phyloP scores from a whole-genome alignment of 2,329 filamentous ascomycete species.

The Biscogniauxia marginata region DNA sequence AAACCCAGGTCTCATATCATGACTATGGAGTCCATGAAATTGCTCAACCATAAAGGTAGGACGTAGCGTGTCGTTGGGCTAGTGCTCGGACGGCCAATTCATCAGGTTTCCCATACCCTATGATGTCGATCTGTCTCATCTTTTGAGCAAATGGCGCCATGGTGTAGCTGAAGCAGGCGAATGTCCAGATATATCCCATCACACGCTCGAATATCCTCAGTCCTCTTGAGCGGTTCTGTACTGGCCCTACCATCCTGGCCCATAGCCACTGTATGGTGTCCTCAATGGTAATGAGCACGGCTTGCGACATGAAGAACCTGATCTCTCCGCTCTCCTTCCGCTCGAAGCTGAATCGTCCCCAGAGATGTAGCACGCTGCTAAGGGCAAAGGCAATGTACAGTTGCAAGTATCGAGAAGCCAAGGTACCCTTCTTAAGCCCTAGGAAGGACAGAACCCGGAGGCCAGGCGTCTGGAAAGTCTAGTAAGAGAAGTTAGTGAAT shows the following conservation, averaged over 20 bases:
- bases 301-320: slow-evolving; percentile 19
- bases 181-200: slow-evolving; percentile 13
- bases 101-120: not conserved
- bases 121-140: not conserved
- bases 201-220: slow-evolving; percentile 6
- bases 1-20: too few relatives aligned
- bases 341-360: slow-evolving; percentile 7
- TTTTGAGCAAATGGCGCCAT: slow-evolving; percentile 4
- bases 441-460: slow-evolving; percentile 9
- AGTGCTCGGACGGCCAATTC: not conserved
- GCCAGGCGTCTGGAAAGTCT: slow-evolving; percentile 11
- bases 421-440: slow-evolving; percentile 12
- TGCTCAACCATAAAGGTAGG: not conserved
- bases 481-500: not conserved
- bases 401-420: slow-evolving; percentile 18
- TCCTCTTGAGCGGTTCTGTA: not conserved
- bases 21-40: too few relatives aligned
- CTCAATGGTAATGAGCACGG: slow-evolving; percentile 18
- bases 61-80: not conserved
- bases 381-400: slow-evolving; percentile 18
- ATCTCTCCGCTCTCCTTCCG: slow-evolving; percentile 12
- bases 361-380: slow-evolving; percentile 14
- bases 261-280: slow-evolving; percentile 15
- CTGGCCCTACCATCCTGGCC: slow-evolving; percentile 3
- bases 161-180: slow-evolving; percentile 11